These are phyloP conservation scores for Candida germanica DNA, from an alignment of 805 yeast genomes.

Conservation along the genomic window DNA sequence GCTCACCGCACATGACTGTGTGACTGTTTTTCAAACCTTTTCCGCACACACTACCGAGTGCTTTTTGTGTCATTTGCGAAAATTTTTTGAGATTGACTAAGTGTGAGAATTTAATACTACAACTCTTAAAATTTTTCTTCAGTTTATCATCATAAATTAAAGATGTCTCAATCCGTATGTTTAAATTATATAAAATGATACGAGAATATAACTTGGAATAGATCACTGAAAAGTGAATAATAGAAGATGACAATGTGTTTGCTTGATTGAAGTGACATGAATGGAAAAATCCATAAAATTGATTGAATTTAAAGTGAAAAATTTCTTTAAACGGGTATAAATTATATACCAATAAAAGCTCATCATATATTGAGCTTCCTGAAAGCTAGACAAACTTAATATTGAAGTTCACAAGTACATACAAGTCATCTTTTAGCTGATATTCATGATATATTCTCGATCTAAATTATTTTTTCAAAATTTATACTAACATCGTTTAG, in stretches of 20 bases:
- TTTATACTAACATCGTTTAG: constrained; percentile 25
- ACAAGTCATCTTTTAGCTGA: too few species aligned
- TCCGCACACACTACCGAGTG: constrained; percentile 4
- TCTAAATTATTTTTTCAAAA: neutral
- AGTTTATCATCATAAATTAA: constrained; percentile 13
- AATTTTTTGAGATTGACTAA: constrained; percentile 10
- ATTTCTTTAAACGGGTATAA: neutral
- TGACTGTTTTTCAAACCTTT: constrained; percentile 11
- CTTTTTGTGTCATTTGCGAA: constrained; percentile 11
- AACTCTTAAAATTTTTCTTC: constrained; percentile 13
- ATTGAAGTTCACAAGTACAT: too few species aligned
- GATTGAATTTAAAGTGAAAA: too few species aligned
- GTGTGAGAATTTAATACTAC: constrained; percentile 10
- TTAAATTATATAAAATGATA: constrained; percentile 2
- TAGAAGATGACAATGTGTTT: too few species aligned
- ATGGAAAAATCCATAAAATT: too few species aligned
- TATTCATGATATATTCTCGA: too few species aligned
- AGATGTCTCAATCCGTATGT: constrained; percentile 19
- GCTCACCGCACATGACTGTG: constrained; percentile 10
- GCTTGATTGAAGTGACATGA: too few species aligned
- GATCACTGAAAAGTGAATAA: too few species aligned
- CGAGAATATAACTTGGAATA: neutral
- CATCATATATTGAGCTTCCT: too few species aligned
- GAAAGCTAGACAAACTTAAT: too few species aligned
- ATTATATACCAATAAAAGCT: too few species aligned